Conservation (phyloP, 345 rosid species). For the Lumnitzera littorea region DNA sequence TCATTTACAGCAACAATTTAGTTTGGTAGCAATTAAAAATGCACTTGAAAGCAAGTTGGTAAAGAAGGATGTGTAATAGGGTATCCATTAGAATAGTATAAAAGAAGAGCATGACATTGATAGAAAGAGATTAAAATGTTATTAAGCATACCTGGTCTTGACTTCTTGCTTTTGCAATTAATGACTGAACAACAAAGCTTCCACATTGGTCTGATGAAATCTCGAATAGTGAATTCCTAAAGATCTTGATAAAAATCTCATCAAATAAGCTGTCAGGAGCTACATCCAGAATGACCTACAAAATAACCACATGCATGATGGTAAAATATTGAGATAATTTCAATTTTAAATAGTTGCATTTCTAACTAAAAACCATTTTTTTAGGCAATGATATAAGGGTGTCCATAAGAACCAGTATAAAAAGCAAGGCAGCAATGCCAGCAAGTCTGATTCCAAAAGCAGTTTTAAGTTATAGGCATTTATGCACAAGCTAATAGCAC, state of each 20-base stretch:
- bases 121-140: not conserved
- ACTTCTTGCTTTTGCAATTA: slow-evolving; percentile 61
- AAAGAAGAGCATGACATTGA: not conserved
- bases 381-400: not conserved
- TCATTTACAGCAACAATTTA: slow-evolving; percentile 1
- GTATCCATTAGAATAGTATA: not conserved
- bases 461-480: no score
- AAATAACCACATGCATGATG: not conserved
- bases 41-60: not conserved
- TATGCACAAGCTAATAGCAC: no score
- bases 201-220: slow-evolving; percentile 85
- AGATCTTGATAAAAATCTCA: slow-evolving; percentile 59
- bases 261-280: slow-evolving; percentile 70
- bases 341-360: no score
- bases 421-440: no score
- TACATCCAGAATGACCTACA: slow-evolving; percentile 88
- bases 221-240: slow-evolving; percentile 57
- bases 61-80: not conserved
- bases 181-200: slow-evolving; percentile 82
- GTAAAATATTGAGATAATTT: no score
- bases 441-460: no score
- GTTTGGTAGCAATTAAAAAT: not conserved
- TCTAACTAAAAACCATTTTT: not conserved
- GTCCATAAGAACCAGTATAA: no score
- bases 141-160: slow-evolving; percentile 56